A percentile compares a stretch with the other conserved stretches of the same genome.
These are phyloP conservation scores for Syzygium aromaticum DNA, from an alignment of 345 rosid genomes.

Conservation along the genomic window DNA sequence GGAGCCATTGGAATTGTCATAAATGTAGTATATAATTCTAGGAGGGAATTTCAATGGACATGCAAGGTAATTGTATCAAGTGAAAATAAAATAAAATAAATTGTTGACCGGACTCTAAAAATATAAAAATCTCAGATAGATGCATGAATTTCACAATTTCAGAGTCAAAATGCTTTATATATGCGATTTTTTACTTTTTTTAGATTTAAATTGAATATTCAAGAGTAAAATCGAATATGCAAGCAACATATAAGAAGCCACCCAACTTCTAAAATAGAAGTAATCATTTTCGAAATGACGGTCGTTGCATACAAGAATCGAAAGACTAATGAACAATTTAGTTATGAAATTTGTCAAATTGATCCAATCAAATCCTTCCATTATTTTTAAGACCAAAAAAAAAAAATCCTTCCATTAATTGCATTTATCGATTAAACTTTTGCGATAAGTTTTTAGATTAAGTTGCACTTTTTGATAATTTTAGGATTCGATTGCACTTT, in stretches of 20 bases:
- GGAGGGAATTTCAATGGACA: neutral
- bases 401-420: too few relatives aligned
- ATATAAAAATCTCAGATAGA: neutral
- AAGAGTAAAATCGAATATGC: neutral
- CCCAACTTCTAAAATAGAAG: neutral
- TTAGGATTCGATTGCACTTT: too few relatives aligned
- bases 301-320: neutral
- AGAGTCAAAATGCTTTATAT: neutral
- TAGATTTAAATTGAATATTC: neutral
- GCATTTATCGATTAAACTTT: too few relatives aligned
- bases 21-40: neutral
- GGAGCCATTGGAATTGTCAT: neutral
- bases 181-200: neutral
- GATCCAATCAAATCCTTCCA: too few relatives aligned
- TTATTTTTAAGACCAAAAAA: too few relatives aligned
- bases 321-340: too few relatives aligned
- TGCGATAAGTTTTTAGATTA: too few relatives aligned
- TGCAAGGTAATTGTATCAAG: neutral
- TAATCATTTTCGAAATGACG: neutral
- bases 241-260: neutral
- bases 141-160: neutral
- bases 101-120: neutral
- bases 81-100: neutral
- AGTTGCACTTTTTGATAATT: too few relatives aligned
- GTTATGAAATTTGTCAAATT: too few relatives aligned